A percentile compares a stretch with the other conserved stretches of the same genome.
phyloP scores from a whole-genome alignment of 768 basidiomycete species.

The Botryobasidium botryosum region DNA sequence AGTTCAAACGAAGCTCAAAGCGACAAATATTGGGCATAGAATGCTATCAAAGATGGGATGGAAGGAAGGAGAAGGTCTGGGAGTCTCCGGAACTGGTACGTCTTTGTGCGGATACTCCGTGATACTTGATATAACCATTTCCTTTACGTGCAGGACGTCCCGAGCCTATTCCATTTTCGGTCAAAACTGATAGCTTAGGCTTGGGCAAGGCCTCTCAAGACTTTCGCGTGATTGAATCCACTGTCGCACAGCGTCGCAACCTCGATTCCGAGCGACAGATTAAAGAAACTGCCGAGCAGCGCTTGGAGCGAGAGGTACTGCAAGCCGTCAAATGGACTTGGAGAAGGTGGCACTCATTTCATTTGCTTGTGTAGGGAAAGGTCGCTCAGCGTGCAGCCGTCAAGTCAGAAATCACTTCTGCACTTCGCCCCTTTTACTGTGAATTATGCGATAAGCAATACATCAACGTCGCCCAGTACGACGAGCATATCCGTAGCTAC shows the following conservation, averaged over 20 bases:
- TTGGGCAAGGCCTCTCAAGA: slow-evolving; percentile 68
- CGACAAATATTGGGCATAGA: slow-evolving; percentile 63
- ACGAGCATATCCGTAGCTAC: slow-evolving; percentile 53
- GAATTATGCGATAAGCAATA: slow-evolving; percentile 76
- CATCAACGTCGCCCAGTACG: slow-evolving; percentile 69
- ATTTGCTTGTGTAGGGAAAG: slow-evolving; percentile 28
- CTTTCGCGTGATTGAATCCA: slow-evolving; percentile 68
- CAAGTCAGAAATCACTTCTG: slow-evolving; percentile 46
- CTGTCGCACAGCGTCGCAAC: slow-evolving; percentile 63
- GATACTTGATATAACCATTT: background rate
- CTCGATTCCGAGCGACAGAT: slow-evolving; percentile 68
- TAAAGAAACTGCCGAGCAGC: slow-evolving; percentile 66
- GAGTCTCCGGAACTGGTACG: slow-evolving; percentile 58
- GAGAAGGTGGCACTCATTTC: too few relatives aligned
- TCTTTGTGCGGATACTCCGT: slow-evolving; percentile 2
- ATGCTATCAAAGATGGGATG: slow-evolving; percentile 72
- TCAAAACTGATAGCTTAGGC: slow-evolving; percentile 63
- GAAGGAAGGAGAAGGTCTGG: slow-evolving; percentile 63
- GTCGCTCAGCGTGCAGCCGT: slow-evolving; percentile 51
- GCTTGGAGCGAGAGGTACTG: slow-evolving; percentile 48
- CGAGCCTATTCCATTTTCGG: slow-evolving; percentile 67
- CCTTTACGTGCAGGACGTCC: slow-evolving; percentile 39
- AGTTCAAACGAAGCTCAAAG: slow-evolving; percentile 64
- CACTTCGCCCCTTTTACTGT: slow-evolving; percentile 65
- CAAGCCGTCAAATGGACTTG: background rate